Evolutionary conservation across 441 rosid species (phyloP).

Genomic region (Erodium moschatum): DNA sequence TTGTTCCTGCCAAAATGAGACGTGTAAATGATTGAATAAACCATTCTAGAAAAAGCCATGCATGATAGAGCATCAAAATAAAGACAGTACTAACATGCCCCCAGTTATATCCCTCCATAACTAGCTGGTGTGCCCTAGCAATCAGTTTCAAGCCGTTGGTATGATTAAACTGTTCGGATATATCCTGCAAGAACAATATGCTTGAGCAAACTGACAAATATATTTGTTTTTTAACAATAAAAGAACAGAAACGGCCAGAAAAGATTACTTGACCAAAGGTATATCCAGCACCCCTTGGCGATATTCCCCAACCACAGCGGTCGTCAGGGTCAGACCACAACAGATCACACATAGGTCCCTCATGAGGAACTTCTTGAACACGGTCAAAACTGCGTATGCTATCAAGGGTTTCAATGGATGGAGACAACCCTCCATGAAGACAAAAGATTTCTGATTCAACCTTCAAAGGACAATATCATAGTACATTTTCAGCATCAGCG

Average conservation of each 20-base stretch:
- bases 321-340: conserved; percentile 95
- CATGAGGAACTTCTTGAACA: conserved; percentile 32
- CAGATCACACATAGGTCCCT: conserved; percentile 96
- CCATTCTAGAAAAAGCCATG: neutral
- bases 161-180: conserved; percentile 88
- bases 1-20: conserved; percentile 54
- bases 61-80: too few species aligned
- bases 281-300: conserved; percentile 92
- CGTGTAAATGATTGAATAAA: neutral
- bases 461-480: too few species aligned
- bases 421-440: too few species aligned
- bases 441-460: too few species aligned
- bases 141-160: conserved; percentile 75
- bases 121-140: conserved; percentile 90
- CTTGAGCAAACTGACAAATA: too few species aligned
- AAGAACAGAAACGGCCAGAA: too few species aligned
- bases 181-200: conserved; percentile 30
- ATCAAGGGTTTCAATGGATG: too few species aligned
- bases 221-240: too few species aligned
- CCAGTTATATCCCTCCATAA: conserved; percentile 96
- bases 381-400: too few species aligned
- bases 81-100: conserved; percentile 52
- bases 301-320: conserved; percentile 95
- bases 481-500: neutral
- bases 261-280: too few species aligned